phyloP scores from a whole-genome alignment of 108 stramenopile species.

The Stephanodiscus triporus region DNA sequence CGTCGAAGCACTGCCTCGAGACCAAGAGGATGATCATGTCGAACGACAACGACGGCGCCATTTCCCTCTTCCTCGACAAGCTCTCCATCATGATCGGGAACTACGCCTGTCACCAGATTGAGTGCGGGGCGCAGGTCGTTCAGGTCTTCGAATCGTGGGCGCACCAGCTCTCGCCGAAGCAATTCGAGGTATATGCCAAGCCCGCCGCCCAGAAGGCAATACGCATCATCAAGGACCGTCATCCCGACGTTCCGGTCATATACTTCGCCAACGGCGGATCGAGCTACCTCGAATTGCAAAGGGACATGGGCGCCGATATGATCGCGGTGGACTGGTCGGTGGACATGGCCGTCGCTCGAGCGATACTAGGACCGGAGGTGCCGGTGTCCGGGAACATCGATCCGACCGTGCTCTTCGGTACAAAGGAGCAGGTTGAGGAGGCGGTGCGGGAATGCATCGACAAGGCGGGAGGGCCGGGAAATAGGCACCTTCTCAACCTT shows the following conservation, averaged over 20 bases:
- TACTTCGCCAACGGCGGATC: constrained; percentile 98
- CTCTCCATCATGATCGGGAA: constrained; percentile 89
- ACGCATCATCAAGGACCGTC: constrained; percentile 82
- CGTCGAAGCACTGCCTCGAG: constrained; percentile 79
- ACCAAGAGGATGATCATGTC: constrained; percentile 94
- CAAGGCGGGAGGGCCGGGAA: constrained; percentile 92
- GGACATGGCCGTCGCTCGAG: constrained; percentile 84
- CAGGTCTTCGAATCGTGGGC: constrained; percentile 99
- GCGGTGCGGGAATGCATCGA: constrained; percentile 92
- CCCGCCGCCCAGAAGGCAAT: constrained; percentile 89
- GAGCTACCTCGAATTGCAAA: constrained; percentile 88
- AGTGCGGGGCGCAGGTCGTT: constrained; percentile 96
- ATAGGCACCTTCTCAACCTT: constrained; percentile 90
- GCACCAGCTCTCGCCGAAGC: constrained; percentile 86
- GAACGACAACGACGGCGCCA: constrained; percentile 68
- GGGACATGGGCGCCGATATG: constrained; percentile 91
- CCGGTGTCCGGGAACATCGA: constrained; percentile 95
- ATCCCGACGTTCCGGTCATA: constrained; percentile 95
- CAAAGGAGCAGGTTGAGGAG: constrained; percentile 84
- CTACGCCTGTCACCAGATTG: constrained; percentile 96
- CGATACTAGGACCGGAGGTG: constrained; percentile 80
- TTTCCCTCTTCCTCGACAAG: constrained; percentile 84
- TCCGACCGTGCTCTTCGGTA: constrained; percentile 93
- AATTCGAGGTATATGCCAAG: constrained; percentile 90
- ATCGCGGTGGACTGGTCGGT: constrained; percentile 91